Evolutionary conservation across 495 filamentous ascomycete genomes (phyloP), one percentile per base, ranked within the genome.

Genomic region (Aspergillus incahuasiensis): DNA sequence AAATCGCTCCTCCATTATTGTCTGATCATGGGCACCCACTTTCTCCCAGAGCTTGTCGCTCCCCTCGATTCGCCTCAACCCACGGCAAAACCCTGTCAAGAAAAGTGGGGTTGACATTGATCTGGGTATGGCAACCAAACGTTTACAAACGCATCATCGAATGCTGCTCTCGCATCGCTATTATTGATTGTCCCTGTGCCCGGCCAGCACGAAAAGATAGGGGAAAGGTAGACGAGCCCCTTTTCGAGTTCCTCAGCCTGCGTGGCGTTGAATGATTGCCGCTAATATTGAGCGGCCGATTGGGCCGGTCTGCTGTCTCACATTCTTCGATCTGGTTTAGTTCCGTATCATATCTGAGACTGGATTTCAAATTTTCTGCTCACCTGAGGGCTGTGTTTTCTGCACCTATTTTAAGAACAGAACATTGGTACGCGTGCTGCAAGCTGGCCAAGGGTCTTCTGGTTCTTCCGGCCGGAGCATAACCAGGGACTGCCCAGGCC

Each of bases 251-350:
- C 48, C 20, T 39, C 30, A 30, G 12, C 41, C 34, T 54, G 40
- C 20, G 60, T 63, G 60, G 60, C 60, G 60, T 47, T 54, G 56
- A 45, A 59, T 59, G 56, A 63, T 63, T 63, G 60, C 44, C 60
- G 57, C 52, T 47, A 53, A 35, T 45, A 56, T 55, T 55, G 59
- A 30, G 38, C 35, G 53, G 47, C 35, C 52, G 52, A 47, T 41
- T 59, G 50, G 56, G 24, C 45, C 28, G 11, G 24, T 11, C 9
- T 19, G 30, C 24, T 47, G 56, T 54, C 51, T 58, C 56, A 58
- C 45, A 54, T 58, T 58, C 56, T 25, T 50, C 48, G 19, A 50
- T 50, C 20, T 22, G 30, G 32, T 15, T 19, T 50, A 50, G 48
- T 38, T 28, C 38, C 32, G 32, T 50, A 50, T 39, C 34, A 50